Base-by-base conservation (phyloP, 2,329 filamentous ascomycete species). In the Venturiaceae sp. region DNA sequence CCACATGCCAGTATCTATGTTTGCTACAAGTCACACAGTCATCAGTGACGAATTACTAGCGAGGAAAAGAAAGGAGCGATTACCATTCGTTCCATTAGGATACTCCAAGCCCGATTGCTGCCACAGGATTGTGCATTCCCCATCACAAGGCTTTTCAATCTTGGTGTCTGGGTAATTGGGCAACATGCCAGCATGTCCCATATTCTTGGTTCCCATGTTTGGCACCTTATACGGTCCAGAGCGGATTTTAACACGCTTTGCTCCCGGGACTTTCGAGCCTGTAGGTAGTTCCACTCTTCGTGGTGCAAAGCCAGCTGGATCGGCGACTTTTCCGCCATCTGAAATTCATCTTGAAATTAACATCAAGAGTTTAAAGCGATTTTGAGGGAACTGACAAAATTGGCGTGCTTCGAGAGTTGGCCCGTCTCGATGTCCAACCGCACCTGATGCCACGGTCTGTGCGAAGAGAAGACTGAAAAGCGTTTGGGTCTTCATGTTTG, bases 181-280 rank as follows among this genome's bases (percentile, higher is more conserved):
- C 34, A 59, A 21, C 19, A 33, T 47, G 16, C 57, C 57, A 9
- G 19, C 32, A 16, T 59, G 14, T 5, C 57, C 57, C 28, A 34
- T 26, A 36, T 26, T 16, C 21, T 26, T 30, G 5, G n/a, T 23
- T 16, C n/a, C 11, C 57, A 59, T 59, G 33, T 58, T 59, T 7
- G 52, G 32, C 14, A 57, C 30, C n/a, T 57, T 59, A 53, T 59
- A 59, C 3, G 57, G 57, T 3, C 57, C 57, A n/a, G 36, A 57
- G 3, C 57, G 57, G n/a, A 59, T 32, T 23, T 59, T 59, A 14
- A 59, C 36, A 11, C 26, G 26, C 30, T 57, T 39, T 6, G 41
- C 37, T 5, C 55, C 55, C 6, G 52, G 6, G 21, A 56, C n/a
- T 19, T 39, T 39, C 7, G 32, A 41, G 21, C 5, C 33, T 5